Evolutionary conservation across 2,329 filamentous ascomycete species (phyloP).

Genomic region (Alternaria sp.): DNA sequence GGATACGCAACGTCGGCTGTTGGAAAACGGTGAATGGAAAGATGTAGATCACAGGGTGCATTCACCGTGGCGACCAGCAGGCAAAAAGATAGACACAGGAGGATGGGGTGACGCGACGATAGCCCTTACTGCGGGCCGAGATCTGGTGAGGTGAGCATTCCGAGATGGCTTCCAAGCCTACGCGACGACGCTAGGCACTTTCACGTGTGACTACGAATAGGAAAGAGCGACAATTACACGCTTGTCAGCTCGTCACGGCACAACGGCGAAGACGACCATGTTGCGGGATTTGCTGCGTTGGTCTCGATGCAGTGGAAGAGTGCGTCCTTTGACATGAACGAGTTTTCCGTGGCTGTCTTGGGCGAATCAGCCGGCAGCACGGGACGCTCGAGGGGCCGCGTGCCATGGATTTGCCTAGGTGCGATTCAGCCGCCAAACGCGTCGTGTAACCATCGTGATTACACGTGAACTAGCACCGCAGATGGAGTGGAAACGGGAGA

Average conservation of each 20-base stretch:
- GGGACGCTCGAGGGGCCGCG: constrained; percentile 7
- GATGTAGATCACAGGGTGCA: constrained; percentile 3
- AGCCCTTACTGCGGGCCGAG: constrained; percentile 7
- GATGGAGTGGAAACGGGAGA: neutral
- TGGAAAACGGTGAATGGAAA: constrained; percentile 10
- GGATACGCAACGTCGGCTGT: constrained; percentile 5
- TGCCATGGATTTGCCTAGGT: neutral
- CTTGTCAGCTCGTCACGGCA: neutral
- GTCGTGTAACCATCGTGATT: constrained; percentile 22
- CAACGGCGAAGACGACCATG: constrained; percentile 6
- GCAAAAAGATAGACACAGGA: neutral
- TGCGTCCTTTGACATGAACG: constrained; percentile 31
- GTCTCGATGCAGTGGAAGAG: constrained; percentile 3
- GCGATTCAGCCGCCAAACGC: constrained; percentile 14
- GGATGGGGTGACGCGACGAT: constrained; percentile 21
- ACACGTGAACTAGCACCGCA: neutral
- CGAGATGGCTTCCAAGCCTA: constrained; percentile 2
- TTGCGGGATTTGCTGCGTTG: constrained; percentile 4
- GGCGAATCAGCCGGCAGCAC: constrained; percentile 6
- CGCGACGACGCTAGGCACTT: constrained; percentile 11
- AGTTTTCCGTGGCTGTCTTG: constrained; percentile 20
- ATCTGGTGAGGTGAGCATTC: constrained; percentile 7
- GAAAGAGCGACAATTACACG: neutral
- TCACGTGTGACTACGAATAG: constrained; percentile 4
- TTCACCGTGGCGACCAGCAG: constrained; percentile 11